Conservation (phyloP, 2,329 filamentous ascomycete genomes). For the Lachnellula cervina region DNA sequence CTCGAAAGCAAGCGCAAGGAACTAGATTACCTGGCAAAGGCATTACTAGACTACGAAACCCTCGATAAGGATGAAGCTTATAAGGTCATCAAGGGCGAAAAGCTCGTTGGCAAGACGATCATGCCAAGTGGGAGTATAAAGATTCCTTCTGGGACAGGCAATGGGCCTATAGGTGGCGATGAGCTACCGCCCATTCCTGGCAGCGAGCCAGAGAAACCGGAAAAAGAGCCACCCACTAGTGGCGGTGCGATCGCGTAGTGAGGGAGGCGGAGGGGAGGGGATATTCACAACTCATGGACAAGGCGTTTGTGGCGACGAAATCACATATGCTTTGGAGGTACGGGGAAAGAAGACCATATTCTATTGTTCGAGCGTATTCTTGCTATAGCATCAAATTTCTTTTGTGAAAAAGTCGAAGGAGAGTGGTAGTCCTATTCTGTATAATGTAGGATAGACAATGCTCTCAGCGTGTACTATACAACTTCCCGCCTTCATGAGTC, state of each 20-base stretch:
- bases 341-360: background rate
- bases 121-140: conserved; percentile 59
- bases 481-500: background rate
- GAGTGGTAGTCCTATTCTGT: background rate
- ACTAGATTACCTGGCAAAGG: conserved; percentile 81
- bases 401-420: background rate
- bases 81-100: conserved; percentile 82
- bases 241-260: conserved; percentile 25
- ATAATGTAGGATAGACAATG: background rate
- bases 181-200: conserved; percentile 23
- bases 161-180: conserved; percentile 2
- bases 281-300: conserved; percentile 14
- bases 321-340: background rate
- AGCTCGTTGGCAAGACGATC: conserved; percentile 64
- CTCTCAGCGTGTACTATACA: background rate
- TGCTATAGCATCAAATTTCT: background rate
- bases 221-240: conserved; percentile 22
- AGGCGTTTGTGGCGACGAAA: conserved; percentile 10
- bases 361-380: background rate
- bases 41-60: conserved; percentile 91
- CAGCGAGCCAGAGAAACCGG: conserved; percentile 14
- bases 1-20: conserved; percentile 73
- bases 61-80: conserved; percentile 84
- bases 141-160: conserved; percentile 45
- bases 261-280: background rate